Percentiles rank a stretch among this genome's conserved stretches.
Evolutionary conservation across 257 asterid genomes (phyloP).

Genomic region (Jacaranda mimosifolia): DNA sequence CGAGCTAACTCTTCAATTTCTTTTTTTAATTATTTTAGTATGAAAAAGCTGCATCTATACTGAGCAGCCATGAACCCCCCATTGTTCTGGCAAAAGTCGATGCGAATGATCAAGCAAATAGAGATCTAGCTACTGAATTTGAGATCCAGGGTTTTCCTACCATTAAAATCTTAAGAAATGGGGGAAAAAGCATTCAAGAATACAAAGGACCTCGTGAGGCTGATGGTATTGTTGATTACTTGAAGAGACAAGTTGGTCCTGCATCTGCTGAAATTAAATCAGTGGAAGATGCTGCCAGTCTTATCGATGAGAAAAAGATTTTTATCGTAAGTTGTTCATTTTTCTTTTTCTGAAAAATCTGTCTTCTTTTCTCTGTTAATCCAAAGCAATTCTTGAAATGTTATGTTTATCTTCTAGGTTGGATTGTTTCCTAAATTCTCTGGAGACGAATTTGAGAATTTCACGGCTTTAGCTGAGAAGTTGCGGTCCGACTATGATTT

Average conservation of each 20-base stretch:
- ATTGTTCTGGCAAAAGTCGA: constrained; percentile 81
- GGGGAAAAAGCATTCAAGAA: constrained; percentile 66
- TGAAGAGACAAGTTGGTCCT: constrained; percentile 88
- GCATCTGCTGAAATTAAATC: constrained; percentile 79
- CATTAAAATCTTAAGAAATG: constrained; percentile 76
- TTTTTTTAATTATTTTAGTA: constrained; percentile 46
- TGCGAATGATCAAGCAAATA: constrained; percentile 65
- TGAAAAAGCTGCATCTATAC: constrained; percentile 75
- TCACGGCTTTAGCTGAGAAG: constrained; percentile 68
- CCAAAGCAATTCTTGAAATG: neutral
- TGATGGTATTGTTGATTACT: constrained; percentile 70
- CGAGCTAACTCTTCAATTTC: constrained; percentile 19
- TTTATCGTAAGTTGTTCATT: constrained; percentile 56
- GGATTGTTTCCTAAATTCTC: constrained; percentile 77
- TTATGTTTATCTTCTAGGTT: constrained; percentile 49
- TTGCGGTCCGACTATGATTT: constrained; percentile 76
- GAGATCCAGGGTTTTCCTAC: constrained; percentile 86
- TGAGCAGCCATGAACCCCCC: constrained; percentile 79
- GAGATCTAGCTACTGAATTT: constrained; percentile 60
- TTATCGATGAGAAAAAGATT: constrained; percentile 64
- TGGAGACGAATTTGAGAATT: constrained; percentile 72
- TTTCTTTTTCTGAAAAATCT: neutral
- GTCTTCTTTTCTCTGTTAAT: neutral
- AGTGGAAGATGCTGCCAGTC: constrained; percentile 56
- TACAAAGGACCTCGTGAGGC: constrained; percentile 93